These are phyloP conservation scores for Neoascochyta sp. DNA, from an alignment of 2,329 filamentous ascomycete species.

Conservation along the genomic window DNA sequence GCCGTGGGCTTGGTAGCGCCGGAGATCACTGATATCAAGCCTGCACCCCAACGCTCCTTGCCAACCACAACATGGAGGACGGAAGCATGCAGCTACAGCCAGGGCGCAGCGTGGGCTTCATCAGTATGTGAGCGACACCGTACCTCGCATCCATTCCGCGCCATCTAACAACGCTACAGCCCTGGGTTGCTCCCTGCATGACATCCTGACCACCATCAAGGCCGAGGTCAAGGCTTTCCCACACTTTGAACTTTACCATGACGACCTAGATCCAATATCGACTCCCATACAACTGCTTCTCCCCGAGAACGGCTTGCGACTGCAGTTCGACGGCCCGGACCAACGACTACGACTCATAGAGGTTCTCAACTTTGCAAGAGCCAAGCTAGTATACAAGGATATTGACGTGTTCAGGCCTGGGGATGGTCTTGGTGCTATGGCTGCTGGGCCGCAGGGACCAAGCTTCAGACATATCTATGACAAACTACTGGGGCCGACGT, in stretches of 20 bases:
- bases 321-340: slow-evolving; percentile 91
- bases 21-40: slow-evolving; percentile 10
- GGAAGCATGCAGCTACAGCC: slow-evolving; percentile 28
- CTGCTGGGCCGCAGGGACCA: slow-evolving; percentile 55
- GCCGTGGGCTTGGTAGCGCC: slow-evolving; percentile 3
- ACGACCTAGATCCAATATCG: slow-evolving; percentile 67
- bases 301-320: slow-evolving; percentile 78
- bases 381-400: slow-evolving; percentile 75
- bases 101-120: slow-evolving; percentile 37
- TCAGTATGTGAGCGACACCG: slow-evolving; percentile 28
- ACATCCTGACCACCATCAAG: slow-evolving; percentile 82
- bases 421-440: slow-evolving; percentile 24
- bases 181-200: slow-evolving; percentile 86
- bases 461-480: slow-evolving; percentile 89
- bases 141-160: no score
- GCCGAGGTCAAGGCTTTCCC: slow-evolving; percentile 80
- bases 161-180: slow-evolving; percentile 49
- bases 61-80: slow-evolving; percentile 28
- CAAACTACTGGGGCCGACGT: slow-evolving; percentile 87
- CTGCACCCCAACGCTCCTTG: slow-evolving; percentile 4
- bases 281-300: slow-evolving; percentile 73
- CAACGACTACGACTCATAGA: slow-evolving; percentile 90
- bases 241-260: slow-evolving; percentile 78
- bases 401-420: slow-evolving; percentile 70
- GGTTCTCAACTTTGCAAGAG: slow-evolving; percentile 83